Evolutionary conservation across 805 yeast species (phyloP).

Genomic region (Limtongia smithiae): DNA sequence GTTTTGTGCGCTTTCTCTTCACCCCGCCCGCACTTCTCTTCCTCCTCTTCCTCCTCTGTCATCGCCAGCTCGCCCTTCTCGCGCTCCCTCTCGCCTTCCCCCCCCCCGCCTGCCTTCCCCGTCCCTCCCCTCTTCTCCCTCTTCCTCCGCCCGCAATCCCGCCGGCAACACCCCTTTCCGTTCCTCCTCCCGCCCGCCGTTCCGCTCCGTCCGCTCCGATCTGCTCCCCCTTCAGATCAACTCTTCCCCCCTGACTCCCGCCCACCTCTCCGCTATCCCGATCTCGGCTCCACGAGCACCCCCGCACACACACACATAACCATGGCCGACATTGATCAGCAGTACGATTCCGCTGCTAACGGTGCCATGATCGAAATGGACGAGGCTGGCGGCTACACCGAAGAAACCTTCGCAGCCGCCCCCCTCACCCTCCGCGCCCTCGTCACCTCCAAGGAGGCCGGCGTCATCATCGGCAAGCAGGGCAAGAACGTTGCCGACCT

Average conservation of each 20-base stretch:
- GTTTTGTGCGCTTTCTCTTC: too few species aligned
- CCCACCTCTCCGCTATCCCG: background rate
- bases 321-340: conserved; percentile 19
- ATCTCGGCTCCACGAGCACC: background rate
- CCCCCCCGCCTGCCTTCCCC: background rate
- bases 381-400: conserved; percentile 4
- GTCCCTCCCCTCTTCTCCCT: background rate
- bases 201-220: background rate
- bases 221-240: background rate
- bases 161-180: background rate
- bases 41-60: background rate
- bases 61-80: background rate
- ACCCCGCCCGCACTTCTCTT: background rate
- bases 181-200: background rate
- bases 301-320: background rate
- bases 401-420: conserved; percentile 19
- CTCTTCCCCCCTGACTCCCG: background rate
- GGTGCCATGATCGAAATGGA: background rate
- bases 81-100: background rate
- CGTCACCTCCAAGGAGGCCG: conserved; percentile 82
- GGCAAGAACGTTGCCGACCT: conserved; percentile 75
- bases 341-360: conserved; percentile 10
- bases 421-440: conserved; percentile 48
- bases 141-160: conserved; percentile 1
- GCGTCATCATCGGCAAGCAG: conserved; percentile 81